Evolutionary conservation across 75 land plant species (phyloP), one percentile per base, ranked within the genome.

Genomic region (Picea sitchensis): DNA sequence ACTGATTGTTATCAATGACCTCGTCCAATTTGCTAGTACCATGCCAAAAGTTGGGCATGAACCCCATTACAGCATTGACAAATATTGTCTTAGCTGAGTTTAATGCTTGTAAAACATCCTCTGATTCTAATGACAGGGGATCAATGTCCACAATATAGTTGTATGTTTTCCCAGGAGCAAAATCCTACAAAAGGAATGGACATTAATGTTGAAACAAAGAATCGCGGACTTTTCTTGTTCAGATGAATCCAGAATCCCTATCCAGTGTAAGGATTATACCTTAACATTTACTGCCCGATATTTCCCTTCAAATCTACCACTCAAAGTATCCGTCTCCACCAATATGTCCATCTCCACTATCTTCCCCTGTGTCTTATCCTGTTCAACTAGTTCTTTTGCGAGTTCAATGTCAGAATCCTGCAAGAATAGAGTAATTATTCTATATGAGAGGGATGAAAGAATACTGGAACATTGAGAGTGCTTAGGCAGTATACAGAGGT

Each of bases 351-450:
- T 58, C 79, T 87, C 88, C 47, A 87, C 79, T 36, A 87, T 85
- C 81, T 87, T 87, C 58, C 79, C 63, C 59, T 87, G 81, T 34
- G 41, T 57, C 71, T 81, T 82, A 73, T 87, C 88, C 78, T 78
- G 81, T 73, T 87, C 88, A 9, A 87, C 88, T 17, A 87, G 47
- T 17, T 65, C 88, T 69, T 82, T 87, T 36, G 88, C 88, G 17
- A 87, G 83, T 68, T 85, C 88, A 67, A 87, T 87, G 77, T 87
- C 88, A 0, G 88, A 86, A 38, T 87, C 88, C 89, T 87, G 83
- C 61, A 81, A 51, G 54, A 51, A 51, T 9, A 51, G 11, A 51
- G 1, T 51, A 51, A 51, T 51, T 9, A 9, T 51, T 51, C 56
- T 9, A 51, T 51, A 47, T 6, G 54, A 7, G 56, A 51, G 56